Evolutionary conservation across 257 asterid genomes (phyloP), one percentile per base, ranked within the genome.

Genomic region (Solanum gracilifrons): DNA sequence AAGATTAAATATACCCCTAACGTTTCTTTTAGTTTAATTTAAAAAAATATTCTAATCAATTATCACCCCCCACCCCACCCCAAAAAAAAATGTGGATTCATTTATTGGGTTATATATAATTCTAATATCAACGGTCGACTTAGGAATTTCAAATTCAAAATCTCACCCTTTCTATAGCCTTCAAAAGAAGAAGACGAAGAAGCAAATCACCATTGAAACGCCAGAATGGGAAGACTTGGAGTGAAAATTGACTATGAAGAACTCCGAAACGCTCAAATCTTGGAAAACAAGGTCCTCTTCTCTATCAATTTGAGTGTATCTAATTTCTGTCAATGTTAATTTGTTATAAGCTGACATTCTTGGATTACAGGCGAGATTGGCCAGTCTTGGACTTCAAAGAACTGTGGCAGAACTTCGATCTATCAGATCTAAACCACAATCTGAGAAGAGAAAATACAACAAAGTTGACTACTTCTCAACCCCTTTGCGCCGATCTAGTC

Each of bases 191-290:
- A 83, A 58, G 23, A 64, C 29, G 33, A 84, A 21, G 76, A 64
- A 41, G 51, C 18, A 83, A n/a, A 33, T 29, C 73, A 3, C 75
- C 9, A 55, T 66, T 82, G 39, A 87, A 31, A 41, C 86, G 35
- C 62, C 4, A 18, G 36, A 88, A 95, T 94, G 96, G 97, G 95
- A 88, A 92, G 89, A 83, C 85, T 92, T 87, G 82, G 90, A 90
- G 90, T 95, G 13, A 90, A 91, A 85, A 87, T 93, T 10, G 94
- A 90, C 20, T 95, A 94, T 76, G 99, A 94, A 90, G 91, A 93
- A 86, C 90, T 93, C 86, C 88, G 96, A 75, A 87, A 88, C 6
- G 90, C 96, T 84, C 95, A 94, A 9, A 93, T 92, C 55, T 58
- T 80, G 64, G 94, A 79, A 87, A 87, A 87, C 46, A 62, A 87